Percentiles rank a stretch among this genome's conserved stretches.
Conservation (phyloP, 2,329 filamentous ascomycete species). For the Xylaria sp. region DNA sequence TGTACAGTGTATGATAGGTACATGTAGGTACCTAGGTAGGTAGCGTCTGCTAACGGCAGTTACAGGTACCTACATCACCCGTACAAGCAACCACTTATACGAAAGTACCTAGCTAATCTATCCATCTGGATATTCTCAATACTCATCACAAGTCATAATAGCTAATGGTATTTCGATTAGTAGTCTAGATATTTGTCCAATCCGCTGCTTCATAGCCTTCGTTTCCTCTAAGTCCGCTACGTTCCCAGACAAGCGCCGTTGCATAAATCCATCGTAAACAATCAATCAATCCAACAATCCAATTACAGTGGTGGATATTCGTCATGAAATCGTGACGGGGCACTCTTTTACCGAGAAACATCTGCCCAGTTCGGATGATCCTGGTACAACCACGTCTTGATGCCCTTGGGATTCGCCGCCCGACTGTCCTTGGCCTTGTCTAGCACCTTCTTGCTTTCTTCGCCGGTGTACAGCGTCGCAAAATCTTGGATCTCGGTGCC, state of each 20-base stretch:
- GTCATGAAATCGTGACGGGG: slow-evolving; percentile 5
- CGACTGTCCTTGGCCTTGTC: slow-evolving; percentile 64
- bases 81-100: too few relatives aligned
- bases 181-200: neutral
- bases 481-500: slow-evolving; percentile 64
- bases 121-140: neutral
- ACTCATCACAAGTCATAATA: neutral
- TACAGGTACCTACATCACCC: too few relatives aligned
- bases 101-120: too few relatives aligned
- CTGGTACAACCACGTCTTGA: slow-evolving; percentile 67
- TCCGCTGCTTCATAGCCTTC: neutral
- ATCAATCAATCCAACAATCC: slow-evolving; percentile 9
- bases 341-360: slow-evolving; percentile 24
- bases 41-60: too few relatives aligned
- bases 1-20: too few relatives aligned
- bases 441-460: slow-evolving; percentile 61
- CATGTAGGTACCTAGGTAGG: too few relatives aligned
- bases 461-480: slow-evolving; percentile 57
- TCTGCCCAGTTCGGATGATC: slow-evolving; percentile 69
- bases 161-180: neutral
- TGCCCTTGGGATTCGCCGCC: slow-evolving; percentile 63
- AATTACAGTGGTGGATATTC: neutral
- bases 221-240: neutral
- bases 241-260: neutral
- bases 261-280: neutral